Conservation (phyloP, 2,329 filamentous ascomycete genomes). For the Pseudogymnoascus sp. region DNA sequence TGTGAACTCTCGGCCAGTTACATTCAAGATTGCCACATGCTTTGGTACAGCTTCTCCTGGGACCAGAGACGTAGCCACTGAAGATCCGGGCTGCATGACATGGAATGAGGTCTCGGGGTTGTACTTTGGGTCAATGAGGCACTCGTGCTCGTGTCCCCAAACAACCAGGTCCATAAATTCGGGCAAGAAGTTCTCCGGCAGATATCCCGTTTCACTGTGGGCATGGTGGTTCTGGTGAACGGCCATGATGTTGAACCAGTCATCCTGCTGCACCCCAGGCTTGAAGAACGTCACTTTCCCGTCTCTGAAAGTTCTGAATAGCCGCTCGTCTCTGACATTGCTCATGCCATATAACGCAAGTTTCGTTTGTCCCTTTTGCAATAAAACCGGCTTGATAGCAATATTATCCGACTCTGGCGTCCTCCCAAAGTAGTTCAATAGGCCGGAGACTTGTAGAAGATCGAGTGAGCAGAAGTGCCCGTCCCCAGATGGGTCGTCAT, state of each 20-base stretch:
- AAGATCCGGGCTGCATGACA: slow-evolving; percentile 96
- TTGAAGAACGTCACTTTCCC: slow-evolving; percentile 90
- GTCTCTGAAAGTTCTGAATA: slow-evolving; percentile 89
- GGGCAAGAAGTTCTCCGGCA: slow-evolving; percentile 88
- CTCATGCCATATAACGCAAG: slow-evolving; percentile 89
- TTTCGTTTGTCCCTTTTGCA: slow-evolving; percentile 91
- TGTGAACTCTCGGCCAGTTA: slow-evolving; percentile 76
- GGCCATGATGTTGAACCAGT: slow-evolving; percentile 94
- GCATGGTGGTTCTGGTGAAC: slow-evolving; percentile 96
- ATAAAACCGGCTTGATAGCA: slow-evolving; percentile 76
- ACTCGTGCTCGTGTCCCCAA: slow-evolving; percentile 98
- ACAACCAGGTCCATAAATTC: slow-evolving; percentile 85
- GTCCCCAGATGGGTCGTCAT: slow-evolving; percentile 96
- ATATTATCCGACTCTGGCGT: slow-evolving; percentile 92
- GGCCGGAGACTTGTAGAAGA: slow-evolving; percentile 77
- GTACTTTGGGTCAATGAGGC: slow-evolving; percentile 71
- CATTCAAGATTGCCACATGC: slow-evolving; percentile 75
- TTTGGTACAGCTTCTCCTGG: slow-evolving; percentile 86
- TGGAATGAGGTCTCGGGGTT: slow-evolving; percentile 88
- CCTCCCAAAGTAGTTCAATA: slow-evolving; percentile 93
- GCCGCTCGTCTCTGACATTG: slow-evolving; percentile 89
- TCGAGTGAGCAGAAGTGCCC: slow-evolving; percentile 88
- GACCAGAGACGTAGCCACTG: slow-evolving; percentile 85
- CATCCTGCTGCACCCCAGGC: slow-evolving; percentile 66
- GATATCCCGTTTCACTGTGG: slow-evolving; percentile 83